Evolutionary conservation across 768 basidiomycete species (phyloP), one percentile per base, ranked within the genome.

Genomic region (Terana coerulea): DNA sequence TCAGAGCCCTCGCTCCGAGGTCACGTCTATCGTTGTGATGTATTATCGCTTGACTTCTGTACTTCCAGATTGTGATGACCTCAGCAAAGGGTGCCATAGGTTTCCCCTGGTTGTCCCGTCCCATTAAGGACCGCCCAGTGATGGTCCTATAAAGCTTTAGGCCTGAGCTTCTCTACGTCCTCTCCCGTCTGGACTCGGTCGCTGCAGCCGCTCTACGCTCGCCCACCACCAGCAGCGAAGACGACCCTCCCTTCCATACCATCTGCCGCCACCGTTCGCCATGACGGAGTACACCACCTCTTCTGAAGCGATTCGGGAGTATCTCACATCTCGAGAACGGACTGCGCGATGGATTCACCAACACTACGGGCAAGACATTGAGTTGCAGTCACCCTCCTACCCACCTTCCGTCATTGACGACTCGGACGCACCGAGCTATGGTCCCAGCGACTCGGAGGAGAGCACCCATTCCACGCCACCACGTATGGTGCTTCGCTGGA

Each of bases 221-320:
- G 46, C 55, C 51, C 48, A 44, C 55, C 36, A 36, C 29, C 28
- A 55, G 50, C 45, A 49, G 46, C 53, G 17, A 45, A 26, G 55
- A 42, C 53, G 48, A 52, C 44, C 47, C 41, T 43, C 45, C 5
- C 15, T n/a, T 14, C 35, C 35, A 14, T n/a, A 19, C 35, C 35
- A 6, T 19, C 39, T 22, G 39, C 21, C 41, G 25, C 33, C 42
- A 25, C 19, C 45, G 19, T 26, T 33, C 51, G 49, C 53, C 56
- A 86, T 88, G 84, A 82, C 83, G 49, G 83, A 84, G 69, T 83
- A 82, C 65, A 75, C 77, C 0, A 71, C 75, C 39, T 80, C 80
- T 36, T 76, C 83, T 1, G 78, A 82, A 55, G 78, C 81, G 41
- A 67, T 79, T 40, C 74, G 75, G 44, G 76, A 81, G 62, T 84